phyloP scores from a whole-genome alignment of 1,284 basidiomycete species.

The Ustilago xerochloae region DNA sequence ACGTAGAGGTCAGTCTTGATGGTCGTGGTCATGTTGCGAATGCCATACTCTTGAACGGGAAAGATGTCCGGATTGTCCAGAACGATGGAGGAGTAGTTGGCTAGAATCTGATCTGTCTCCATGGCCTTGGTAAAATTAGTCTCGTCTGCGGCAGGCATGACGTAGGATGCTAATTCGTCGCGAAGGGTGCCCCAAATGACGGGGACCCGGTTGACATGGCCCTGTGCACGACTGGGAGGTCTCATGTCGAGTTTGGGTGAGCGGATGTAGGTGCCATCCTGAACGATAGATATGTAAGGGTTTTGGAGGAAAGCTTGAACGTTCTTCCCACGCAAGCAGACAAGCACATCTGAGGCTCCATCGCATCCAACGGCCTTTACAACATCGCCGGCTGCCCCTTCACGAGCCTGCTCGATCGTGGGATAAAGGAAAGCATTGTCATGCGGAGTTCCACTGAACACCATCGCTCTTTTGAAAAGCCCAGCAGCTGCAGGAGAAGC shows the following conservation, averaged over 20 bases:
- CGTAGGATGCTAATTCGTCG: conserved; percentile 53
- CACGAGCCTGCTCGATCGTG: conserved; percentile 18
- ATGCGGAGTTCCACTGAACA: conserved; percentile 32
- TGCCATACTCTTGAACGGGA: conserved; percentile 24
- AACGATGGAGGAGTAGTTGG: conserved; percentile 40
- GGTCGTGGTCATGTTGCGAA: conserved; percentile 37
- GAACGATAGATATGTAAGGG: conserved; percentile 10
- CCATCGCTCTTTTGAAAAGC: conserved; percentile 42
- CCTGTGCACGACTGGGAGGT: conserved; percentile 8
- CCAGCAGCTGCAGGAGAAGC: conserved; percentile 33
- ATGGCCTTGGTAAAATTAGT: conserved; percentile 39
- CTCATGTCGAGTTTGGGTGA: conserved; percentile 43
- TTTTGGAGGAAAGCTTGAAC: conserved; percentile 21
- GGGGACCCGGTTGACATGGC: conserved; percentile 50
- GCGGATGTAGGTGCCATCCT: conserved; percentile 42
- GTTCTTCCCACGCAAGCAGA: conserved; percentile 42
- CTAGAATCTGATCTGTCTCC: conserved; percentile 33
- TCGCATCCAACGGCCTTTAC: conserved; percentile 39
- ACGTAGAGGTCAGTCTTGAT: conserved; percentile 43
- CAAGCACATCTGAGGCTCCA: conserved; percentile 30
- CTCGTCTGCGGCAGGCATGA: conserved; percentile 39
- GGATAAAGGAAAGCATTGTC: conserved; percentile 29
- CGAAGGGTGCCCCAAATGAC: conserved; percentile 52
- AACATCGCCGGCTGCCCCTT: conserved; percentile 7
- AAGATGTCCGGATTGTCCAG: conserved; percentile 32